Evolutionary conservation across 495 filamentous ascomycete genomes (phyloP), one percentile per base, ranked within the genome.

Genomic region (Opeltia flavorubescens): DNA sequence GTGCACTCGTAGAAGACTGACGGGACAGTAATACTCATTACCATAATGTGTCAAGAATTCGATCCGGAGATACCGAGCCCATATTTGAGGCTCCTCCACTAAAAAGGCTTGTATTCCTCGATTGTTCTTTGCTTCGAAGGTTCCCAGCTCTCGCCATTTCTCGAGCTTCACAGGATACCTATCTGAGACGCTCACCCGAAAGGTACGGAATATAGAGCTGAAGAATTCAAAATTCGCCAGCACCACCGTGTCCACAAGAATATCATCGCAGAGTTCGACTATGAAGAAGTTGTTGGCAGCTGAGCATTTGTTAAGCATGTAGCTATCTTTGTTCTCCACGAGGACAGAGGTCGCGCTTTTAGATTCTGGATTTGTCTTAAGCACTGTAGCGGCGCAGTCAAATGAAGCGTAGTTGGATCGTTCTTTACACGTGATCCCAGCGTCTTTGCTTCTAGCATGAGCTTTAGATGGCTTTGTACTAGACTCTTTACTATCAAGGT

Each of bases 191-290:
- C 83, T 87, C 44, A 96, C 78, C 17, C 84, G 72, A 60, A 98
- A 94, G 18, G 77, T 83, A 45, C 86, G 82, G 56, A 96, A 86
- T 71, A 94, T 95, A 50, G 85, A 93, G 43, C 86, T 94, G 66
- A 98, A 98, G 68, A 98, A 98, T 62, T 95, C 91, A 60, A 89
- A 98, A 62, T 96, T 98, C 34, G 91, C 89, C 17, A 98, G 73
- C 1, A 95, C 91, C 26, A 98, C 72, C 3, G 91, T 98, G 61
- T 98, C 91, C 45, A 98, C 82, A 35, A 95, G 71, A 44, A 98
- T 95, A 50, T 95, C 87, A 60, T 95, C 86, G 56, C 80, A 85
- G 1, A 82, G 65, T 61, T 98, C 89, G 44, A 98, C 75, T 51
- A 95, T 85, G 44, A 96, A 71, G 62, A 93, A 94, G 63, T 96